Base-by-base conservation (phyloP, 1,284 basidiomycete species). In the Leccinum angustisporum region DNA sequence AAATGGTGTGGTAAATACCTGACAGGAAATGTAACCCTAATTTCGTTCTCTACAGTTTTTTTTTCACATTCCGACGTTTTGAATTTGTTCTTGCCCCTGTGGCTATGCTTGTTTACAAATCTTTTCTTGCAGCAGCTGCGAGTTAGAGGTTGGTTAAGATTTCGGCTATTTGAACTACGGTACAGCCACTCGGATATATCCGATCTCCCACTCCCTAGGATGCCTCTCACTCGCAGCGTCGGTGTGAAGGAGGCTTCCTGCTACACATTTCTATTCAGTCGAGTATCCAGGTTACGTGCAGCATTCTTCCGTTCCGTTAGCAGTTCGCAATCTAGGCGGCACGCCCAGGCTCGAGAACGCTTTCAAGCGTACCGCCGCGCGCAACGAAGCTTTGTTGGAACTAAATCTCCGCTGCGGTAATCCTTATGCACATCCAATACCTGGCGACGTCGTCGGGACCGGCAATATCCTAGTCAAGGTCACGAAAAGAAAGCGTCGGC, bases 261-360 rank as follows among this genome's bases (percentile, higher is more conserved):
- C 83, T 34, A 79, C 80, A 4, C 78, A 85, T 21, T 90, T 88
- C 75, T 92, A 90, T 69, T 88, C 92, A 3, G 79, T 97, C 66
- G 95, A 97, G 76, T 96, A 94, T 76, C 95, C 94, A 7, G 94
- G 94, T 59, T 93, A 93, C 66, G 88, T 97, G 57, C 78, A 81
- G 10, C 72, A 80, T 1, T 72, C 81, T 1, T 92, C 93, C 34
- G 81, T 90, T 5, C 80, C 83, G 0, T 69, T 79, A 10, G 92
- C 90, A 0, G 75, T 95, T 40, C 76, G 80, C 55, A 84, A 82
- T 48, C 77, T 96, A 9, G 90, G 92, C 4, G 88, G 89, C 0
- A 86, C 88, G 67, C 68, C 79, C 9, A 81, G 81, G 58, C 78
- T 97, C n/a, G 86, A 94, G 62, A 81, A 79, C 60, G 89, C 87